A percentile compares a stretch with the other conserved stretches of the same genome.
Conservation (phyloP, 306 rosid species). For the Cajanus cajan region DNA sequence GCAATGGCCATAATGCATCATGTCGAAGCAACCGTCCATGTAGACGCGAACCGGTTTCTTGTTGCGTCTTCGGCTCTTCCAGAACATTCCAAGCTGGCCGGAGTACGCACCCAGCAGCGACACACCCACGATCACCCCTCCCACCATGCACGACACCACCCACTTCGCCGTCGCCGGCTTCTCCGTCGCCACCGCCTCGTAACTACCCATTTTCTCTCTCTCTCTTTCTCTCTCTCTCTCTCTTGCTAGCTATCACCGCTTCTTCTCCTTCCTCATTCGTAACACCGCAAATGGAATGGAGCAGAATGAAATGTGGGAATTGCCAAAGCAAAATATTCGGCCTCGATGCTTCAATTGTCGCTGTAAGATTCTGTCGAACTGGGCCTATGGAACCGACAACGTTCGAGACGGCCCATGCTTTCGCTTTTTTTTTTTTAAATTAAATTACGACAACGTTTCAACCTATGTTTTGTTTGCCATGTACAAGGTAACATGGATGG, state of each 20-base stretch:
- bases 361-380: background rate
- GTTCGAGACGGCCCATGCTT: background rate
- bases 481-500: too few species aligned
- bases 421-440: background rate
- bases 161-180: constrained; percentile 56
- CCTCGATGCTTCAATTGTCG: background rate
- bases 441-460: too few species aligned
- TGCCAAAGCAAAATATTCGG: background rate
- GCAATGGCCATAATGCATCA: constrained; percentile 99
- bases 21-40: constrained; percentile 99
- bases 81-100: constrained; percentile 1
- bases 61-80: constrained; percentile 48
- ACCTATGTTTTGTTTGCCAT: too few species aligned
- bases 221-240: background rate
- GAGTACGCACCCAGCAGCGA: constrained; percentile 42
- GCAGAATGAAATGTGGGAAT: background rate
- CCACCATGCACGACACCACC: constrained; percentile 59
- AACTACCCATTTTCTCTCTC: background rate
- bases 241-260: background rate
- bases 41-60: constrained; percentile 83
- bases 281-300: background rate
- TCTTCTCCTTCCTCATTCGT: constrained; percentile 20
- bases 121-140: constrained; percentile 61
- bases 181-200: constrained; percentile 17
- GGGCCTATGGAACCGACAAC: background rate